Evolutionary conservation across 2,329 filamentous ascomycete species (phyloP).

Genomic region (Nothophoma quercina): DNA sequence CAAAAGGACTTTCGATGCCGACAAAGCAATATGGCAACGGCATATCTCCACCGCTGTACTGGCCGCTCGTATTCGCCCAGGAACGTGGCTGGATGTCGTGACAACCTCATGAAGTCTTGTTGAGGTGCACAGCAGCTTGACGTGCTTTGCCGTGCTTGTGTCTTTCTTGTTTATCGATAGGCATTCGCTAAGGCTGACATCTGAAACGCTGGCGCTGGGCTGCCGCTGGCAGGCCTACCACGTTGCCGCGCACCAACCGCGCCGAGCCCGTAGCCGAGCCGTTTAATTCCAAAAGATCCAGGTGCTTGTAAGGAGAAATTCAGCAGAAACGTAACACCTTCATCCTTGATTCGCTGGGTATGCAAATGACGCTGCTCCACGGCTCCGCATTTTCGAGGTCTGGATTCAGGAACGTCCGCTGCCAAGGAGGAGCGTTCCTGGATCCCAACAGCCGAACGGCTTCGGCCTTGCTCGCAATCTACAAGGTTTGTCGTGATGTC

Average conservation of each 20-base stretch:
- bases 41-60: not conserved
- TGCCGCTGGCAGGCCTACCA: constrained; percentile 19
- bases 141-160: constrained; percentile 13
- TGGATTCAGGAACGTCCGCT: constrained; percentile 17
- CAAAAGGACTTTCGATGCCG: not conserved
- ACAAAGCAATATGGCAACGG: not conserved
- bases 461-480: constrained; percentile 5
- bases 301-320: constrained; percentile 11
- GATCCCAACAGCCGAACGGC: constrained; percentile 4
- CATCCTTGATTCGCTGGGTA: constrained; percentile 8
- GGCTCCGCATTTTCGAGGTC: constrained; percentile 16
- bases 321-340: constrained; percentile 16
- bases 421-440: constrained; percentile 11
- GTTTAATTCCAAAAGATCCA: constrained; percentile 11
- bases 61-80: not conserved
- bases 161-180: constrained; percentile 19
- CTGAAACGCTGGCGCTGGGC: constrained; percentile 15
- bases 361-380: constrained; percentile 14
- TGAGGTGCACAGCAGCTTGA: constrained; percentile 18
- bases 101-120: constrained; percentile 8
- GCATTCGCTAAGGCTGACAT: constrained; percentile 12
- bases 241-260: constrained; percentile 20
- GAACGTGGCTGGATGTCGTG: constrained; percentile 7
- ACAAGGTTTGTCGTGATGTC: constrained; percentile 9
- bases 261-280: constrained; percentile 19